Percentiles rank a stretch among this genome's conserved stretches.
Evolutionary conservation across 306 rosid species (phyloP).

Genomic region (Gynostemma pentaphyllum): DNA sequence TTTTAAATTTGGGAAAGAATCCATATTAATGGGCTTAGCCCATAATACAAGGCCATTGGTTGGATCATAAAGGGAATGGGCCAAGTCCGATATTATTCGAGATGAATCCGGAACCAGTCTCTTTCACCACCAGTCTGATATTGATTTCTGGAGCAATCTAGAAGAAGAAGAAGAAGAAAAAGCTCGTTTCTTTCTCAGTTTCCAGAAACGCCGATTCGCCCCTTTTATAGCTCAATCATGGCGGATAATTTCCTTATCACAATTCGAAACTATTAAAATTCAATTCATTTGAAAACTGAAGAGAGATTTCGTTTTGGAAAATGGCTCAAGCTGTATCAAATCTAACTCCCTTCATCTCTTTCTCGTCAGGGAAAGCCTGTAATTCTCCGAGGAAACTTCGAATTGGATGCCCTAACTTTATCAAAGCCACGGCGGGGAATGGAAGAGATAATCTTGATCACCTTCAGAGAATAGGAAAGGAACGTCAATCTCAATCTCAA

Average conservation of each 20-base stretch:
- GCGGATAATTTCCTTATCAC: background rate
- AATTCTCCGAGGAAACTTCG: background rate
- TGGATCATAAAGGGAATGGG: too few species aligned
- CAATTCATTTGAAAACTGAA: background rate
- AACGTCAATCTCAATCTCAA: conserved; percentile 24
- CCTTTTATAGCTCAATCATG: background rate
- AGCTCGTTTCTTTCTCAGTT: background rate
- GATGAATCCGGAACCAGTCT: too few species aligned
- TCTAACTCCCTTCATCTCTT: conserved; percentile 11
- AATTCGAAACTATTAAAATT: background rate
- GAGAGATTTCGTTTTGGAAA: background rate
- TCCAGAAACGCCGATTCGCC: background rate
- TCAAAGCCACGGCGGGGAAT: conserved; percentile 33
- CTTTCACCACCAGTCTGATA: background rate
- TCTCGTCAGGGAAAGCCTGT: conserved; percentile 2
- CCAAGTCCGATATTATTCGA: too few species aligned
- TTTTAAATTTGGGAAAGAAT: too few species aligned
- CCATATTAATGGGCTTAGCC: too few species aligned
- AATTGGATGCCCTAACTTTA: background rate
- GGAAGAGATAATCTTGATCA: conserved; percentile 41
- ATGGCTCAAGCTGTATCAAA: conserved; percentile 32
- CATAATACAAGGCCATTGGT: too few species aligned
- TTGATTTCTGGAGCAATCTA: conserved; percentile 2
- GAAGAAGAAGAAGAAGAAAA: background rate
- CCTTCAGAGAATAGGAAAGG: conserved; percentile 25